Conservation (phyloP, 148 eudicot genomes). For the Rhododendron ovatum region DNA sequence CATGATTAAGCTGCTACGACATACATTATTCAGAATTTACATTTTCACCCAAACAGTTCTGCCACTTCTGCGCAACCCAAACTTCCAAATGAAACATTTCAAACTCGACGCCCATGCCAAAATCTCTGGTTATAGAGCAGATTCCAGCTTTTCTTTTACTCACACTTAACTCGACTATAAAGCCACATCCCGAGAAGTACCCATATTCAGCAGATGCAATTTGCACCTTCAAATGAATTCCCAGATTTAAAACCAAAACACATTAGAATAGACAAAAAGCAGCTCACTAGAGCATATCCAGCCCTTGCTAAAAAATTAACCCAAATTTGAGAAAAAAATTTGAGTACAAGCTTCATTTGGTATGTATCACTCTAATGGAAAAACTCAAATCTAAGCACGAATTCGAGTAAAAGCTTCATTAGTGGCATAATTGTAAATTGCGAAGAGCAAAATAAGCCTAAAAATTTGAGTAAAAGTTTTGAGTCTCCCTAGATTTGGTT, state of each 20-base stretch:
- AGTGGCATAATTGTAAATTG: too few relatives aligned
- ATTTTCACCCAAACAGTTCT: neutral
- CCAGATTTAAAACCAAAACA: neutral
- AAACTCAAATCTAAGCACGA: too few relatives aligned
- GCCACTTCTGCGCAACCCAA: neutral
- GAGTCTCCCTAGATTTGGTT: too few relatives aligned
- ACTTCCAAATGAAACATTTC: neutral
- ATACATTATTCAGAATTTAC: neutral
- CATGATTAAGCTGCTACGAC: too few relatives aligned
- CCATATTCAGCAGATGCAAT: neutral
- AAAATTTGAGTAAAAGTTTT: too few relatives aligned
- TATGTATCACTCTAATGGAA: too few relatives aligned
- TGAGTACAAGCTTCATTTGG: too few relatives aligned
- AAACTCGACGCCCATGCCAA: neutral
- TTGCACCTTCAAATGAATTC: neutral
- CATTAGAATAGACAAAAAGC: neutral
- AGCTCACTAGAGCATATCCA: neutral
- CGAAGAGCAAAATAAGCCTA: too few relatives aligned
- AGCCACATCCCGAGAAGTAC: neutral
- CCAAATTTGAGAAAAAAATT: too few relatives aligned
- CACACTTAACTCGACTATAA: neutral
- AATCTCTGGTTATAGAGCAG: neutral
- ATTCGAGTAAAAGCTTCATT: too few relatives aligned
- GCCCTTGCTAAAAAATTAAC: too few relatives aligned
- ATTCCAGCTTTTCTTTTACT: neutral